A percentile compares a stretch with the other conserved stretches of the same genome.
Evolutionary conservation across 345 rosid genomes (phyloP).

Genomic region (Durio zibethinus): DNA sequence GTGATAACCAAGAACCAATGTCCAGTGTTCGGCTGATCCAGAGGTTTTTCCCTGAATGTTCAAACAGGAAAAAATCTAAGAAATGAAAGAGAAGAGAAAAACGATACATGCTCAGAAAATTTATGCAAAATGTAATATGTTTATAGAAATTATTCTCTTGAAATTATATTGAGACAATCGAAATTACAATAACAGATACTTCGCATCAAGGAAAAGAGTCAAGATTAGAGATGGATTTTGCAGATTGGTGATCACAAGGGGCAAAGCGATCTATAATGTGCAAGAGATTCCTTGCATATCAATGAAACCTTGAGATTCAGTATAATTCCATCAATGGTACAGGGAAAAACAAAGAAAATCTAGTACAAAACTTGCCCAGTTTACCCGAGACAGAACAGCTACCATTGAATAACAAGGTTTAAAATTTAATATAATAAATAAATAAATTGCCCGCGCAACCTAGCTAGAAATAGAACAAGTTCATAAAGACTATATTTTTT

Average conservation of each 20-base stretch:
- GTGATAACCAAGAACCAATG: not conserved
- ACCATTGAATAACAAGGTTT: not conserved
- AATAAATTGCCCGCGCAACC: not conserved
- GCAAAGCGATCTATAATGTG: not conserved
- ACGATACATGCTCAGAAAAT: not conserved
- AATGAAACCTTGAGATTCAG: not conserved
- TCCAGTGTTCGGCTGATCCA: not conserved
- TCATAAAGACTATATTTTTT: not conserved
- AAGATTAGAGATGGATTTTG: not conserved
- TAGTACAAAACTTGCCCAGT: not conserved
- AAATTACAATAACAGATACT: not conserved
- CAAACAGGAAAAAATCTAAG: not conserved
- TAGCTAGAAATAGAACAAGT: not conserved
- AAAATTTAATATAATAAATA: not conserved
- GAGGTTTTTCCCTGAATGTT: not conserved
- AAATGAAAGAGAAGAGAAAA: not conserved
- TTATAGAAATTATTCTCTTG: not conserved
- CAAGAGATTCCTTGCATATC: not conserved
- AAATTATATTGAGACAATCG: not conserved
- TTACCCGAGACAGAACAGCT: not conserved
- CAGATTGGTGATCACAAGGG: not conserved
- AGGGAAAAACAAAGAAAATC: not conserved
- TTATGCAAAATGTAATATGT: not conserved
- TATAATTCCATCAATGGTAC: not conserved
- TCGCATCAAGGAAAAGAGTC: not conserved